Evolutionary conservation across 192 early-diverging fungal genomes (phyloP), one percentile per base, ranked within the genome.

Genomic region (Umbelopsis sp.): DNA sequence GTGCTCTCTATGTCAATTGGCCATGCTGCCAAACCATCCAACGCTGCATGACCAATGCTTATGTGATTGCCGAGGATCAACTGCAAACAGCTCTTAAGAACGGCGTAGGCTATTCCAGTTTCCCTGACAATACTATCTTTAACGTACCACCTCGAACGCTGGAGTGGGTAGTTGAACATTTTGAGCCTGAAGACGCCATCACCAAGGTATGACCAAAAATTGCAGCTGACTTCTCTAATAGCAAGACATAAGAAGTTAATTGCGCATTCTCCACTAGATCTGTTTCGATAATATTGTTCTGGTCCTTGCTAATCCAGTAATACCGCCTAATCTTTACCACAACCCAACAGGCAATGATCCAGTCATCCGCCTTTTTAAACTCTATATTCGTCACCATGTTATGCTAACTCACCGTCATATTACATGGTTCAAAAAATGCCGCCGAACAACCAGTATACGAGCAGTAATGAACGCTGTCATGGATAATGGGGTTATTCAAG

Each of bases 231-330:
- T 11, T 8, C 38, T 11, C 12, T 41, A 6, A 0, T 41, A 41
- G 38, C 38, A 41, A 41, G 12, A 6, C 12, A 41, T 41, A 11
- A 11, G 12, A 41, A 1, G 4, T 41, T 41, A n/a, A n/a, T n/a
- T n/a, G n/a, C n/a, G n/a, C n/a, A n/a, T 41, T 5, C 38, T 11
- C 38, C 12, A 41, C 38, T n/a, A 62, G 56, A 62, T 62, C 31
- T 68, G 66, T 34, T 68, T 68, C 6, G 66, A 68, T 21, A 68
- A 68, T 16, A 50, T 68, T 32, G 66, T 68, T 2, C 20, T 68
- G 9, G 66, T 50, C 41, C 66, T 68, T 1, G 66, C 66, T 16
- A 68, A 68, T 21, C 66, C 66, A 11, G 25, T 49, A 9, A 49
- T 50, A 21, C 44, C 47, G 16, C 66, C 66, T 14, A n/a, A 68